phyloP scores from a whole-genome alignment of 371 early-diverging fungal genomes.

The Mucor mucedo region DNA sequence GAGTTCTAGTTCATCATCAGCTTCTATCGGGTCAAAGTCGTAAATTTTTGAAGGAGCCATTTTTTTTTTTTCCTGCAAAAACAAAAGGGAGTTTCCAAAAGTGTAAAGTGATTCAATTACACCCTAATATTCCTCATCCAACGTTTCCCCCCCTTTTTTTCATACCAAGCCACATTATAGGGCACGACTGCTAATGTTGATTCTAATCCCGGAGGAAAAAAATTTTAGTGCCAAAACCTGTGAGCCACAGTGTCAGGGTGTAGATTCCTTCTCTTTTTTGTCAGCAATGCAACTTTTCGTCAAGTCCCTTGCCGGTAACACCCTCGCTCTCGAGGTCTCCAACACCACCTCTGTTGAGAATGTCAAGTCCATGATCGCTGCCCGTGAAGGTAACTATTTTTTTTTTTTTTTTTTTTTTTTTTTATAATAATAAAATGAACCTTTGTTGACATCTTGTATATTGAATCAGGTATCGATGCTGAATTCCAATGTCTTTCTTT shows the following conservation, averaged over 20 bases:
- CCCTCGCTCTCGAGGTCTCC: conserved; percentile 84
- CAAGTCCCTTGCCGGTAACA: conserved; percentile 84
- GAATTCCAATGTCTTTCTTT: conserved; percentile 92
- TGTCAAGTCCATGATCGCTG: conserved; percentile 88
- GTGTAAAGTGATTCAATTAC: background rate
- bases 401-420: too few relatives aligned
- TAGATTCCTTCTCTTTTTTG: conserved; percentile 32
- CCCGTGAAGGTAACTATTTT: conserved; percentile 80
- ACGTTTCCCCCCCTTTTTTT: background rate
- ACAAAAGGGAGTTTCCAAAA: background rate
- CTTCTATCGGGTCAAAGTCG: conserved; percentile 38
- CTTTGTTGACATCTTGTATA: too few relatives aligned
- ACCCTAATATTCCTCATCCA: background rate
- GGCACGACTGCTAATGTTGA: conserved; percentile 18
- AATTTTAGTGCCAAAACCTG: background rate
- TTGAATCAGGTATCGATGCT: conserved; percentile 77
- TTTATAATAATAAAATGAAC: too few relatives aligned
- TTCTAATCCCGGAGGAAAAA: conserved; percentile 9
- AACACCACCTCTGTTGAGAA: conserved; percentile 74
- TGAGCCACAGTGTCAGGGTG: background rate
- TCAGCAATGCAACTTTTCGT: conserved; percentile 83
- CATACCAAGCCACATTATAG: conserved; percentile 16
- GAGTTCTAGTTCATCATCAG: conserved; percentile 42
- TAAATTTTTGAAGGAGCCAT: conserved; percentile 32
- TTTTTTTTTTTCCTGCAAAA: conserved; percentile 4